Percentiles rank a stretch among this genome's conserved stretches.
Evolutionary conservation across 108 stramenopile genomes (phyloP).

Genomic region (Cyclotella sp.): DNA sequence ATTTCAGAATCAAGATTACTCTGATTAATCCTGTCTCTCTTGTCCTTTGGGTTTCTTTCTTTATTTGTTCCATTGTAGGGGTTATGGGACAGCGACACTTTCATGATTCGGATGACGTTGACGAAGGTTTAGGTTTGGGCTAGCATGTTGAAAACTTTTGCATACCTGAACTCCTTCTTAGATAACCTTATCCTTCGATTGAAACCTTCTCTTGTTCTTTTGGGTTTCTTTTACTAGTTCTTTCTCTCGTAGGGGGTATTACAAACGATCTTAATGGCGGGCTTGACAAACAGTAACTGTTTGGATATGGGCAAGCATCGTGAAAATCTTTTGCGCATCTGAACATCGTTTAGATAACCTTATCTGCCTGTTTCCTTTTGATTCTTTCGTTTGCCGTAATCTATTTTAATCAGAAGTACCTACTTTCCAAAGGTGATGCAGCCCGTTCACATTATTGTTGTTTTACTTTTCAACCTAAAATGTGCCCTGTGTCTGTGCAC

Average conservation of each 20-base stretch:
- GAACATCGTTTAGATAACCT: no score
- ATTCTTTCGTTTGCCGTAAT: no score
- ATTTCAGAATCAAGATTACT: constrained; percentile 63
- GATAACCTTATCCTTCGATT: not conserved
- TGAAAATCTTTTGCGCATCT: no score
- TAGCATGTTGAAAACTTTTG: not conserved
- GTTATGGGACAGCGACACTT: not conserved
- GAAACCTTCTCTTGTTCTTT: constrained; percentile 2
- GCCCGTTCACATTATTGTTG: no score
- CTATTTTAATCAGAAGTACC: no score
- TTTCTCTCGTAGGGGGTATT: not conserved
- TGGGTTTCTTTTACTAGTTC: not conserved
- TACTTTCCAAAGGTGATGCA: no score
- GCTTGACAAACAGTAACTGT: no score
- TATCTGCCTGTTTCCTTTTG: no score
- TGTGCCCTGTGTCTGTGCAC: no score
- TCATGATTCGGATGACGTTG: not conserved
- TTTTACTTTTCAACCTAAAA: no score
- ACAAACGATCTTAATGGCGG: no score
- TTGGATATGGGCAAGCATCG: no score
- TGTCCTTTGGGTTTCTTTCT: constrained; percentile 11
- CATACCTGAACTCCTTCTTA: not conserved
- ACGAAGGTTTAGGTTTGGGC: not conserved
- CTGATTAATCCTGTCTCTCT: constrained; percentile 12
- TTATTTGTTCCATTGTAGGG: constrained; percentile 5